A percentile compares a stretch with the other conserved stretches of the same genome.
phyloP scores from a whole-genome alignment of 495 filamentous ascomycete genomes.

The Astrothelium macrocarpum region DNA sequence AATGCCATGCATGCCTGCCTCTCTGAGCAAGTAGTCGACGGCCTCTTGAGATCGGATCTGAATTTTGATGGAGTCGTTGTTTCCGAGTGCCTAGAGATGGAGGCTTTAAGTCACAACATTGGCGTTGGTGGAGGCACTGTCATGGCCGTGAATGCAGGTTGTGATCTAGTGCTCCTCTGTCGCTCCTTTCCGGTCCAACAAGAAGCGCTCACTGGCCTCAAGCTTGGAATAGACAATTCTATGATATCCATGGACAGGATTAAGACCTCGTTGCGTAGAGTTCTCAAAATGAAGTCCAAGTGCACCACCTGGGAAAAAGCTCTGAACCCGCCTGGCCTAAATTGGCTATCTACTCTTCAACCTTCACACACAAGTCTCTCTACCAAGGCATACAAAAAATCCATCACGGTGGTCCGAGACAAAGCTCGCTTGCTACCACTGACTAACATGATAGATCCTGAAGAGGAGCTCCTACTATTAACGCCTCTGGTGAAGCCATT shows the following conservation, averaged over 20 bases:
- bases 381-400: conserved; percentile 71
- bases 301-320: conserved; percentile 81
- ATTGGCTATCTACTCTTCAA: conserved; percentile 63
- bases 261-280: conserved; percentile 59
- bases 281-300: conserved; percentile 63
- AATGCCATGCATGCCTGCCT: conserved; percentile 89
- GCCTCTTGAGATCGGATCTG: conserved; percentile 68
- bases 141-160: conserved; percentile 89
- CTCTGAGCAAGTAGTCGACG: conserved; percentile 82
- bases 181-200: conserved; percentile 76
- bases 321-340: conserved; percentile 64
- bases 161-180: conserved; percentile 76
- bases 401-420: conserved; percentile 78
- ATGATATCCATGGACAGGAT: conserved; percentile 70
- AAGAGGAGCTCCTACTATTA: conserved; percentile 72
- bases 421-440: conserved; percentile 69
- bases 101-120: conserved; percentile 80
- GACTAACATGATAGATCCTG: conserved; percentile 63
- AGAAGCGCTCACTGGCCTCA: conserved; percentile 76
- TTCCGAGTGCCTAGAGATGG: conserved; percentile 92
- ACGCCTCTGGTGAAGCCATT: conserved; percentile 81
- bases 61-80: conserved; percentile 86
- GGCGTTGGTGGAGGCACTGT: conserved; percentile 86
- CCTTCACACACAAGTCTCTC: conserved; percentile 69
- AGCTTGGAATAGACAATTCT: conserved; percentile 74